phyloP scores from a whole-genome alignment of 2,329 filamentous ascomycete species.

The Sporothrix pallida region DNA sequence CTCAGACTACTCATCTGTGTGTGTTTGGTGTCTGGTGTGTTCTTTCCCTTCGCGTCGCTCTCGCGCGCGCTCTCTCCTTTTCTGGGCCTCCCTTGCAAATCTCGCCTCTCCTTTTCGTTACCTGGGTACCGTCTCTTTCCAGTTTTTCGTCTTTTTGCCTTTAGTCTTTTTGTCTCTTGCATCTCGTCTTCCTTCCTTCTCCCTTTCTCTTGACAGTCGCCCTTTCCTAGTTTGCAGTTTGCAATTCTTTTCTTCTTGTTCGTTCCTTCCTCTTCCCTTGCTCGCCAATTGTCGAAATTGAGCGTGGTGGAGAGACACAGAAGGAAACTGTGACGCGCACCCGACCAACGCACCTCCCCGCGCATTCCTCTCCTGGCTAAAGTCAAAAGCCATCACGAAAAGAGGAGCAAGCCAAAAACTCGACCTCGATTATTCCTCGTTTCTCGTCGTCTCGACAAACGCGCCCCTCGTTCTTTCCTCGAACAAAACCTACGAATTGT shows the following conservation, averaged over 20 bases:
- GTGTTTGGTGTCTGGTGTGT: no score
- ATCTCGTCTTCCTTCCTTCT: background rate
- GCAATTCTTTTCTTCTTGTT: conserved; percentile 19
- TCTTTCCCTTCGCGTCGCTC: conserved; percentile 9
- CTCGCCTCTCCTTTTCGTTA: conserved; percentile 32
- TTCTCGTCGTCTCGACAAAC: background rate
- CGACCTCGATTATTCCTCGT: conserved; percentile 3
- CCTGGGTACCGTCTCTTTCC: conserved; percentile 31
- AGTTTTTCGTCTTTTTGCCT: background rate
- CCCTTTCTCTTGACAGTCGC: conserved; percentile 28
- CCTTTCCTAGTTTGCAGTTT: conserved; percentile 31
- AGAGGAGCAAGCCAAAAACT: background rate
- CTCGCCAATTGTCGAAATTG: conserved; percentile 14
- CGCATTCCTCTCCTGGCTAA: background rate
- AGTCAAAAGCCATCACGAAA: conserved; percentile 15
- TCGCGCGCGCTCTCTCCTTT: conserved; percentile 16
- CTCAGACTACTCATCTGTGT: conserved; percentile 9
- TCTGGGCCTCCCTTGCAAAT: conserved; percentile 24
- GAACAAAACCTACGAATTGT: background rate
- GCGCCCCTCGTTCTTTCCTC: background rate
- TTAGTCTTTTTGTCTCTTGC: conserved; percentile 29
- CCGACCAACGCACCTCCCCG: background rate
- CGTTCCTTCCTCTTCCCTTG: conserved; percentile 25
- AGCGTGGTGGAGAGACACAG: conserved; percentile 15
- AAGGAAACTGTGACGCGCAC: conserved; percentile 21